Evolutionary conservation across 2,329 filamentous ascomycete species (phyloP).

Genomic region (Cryphonectria japonica): DNA sequence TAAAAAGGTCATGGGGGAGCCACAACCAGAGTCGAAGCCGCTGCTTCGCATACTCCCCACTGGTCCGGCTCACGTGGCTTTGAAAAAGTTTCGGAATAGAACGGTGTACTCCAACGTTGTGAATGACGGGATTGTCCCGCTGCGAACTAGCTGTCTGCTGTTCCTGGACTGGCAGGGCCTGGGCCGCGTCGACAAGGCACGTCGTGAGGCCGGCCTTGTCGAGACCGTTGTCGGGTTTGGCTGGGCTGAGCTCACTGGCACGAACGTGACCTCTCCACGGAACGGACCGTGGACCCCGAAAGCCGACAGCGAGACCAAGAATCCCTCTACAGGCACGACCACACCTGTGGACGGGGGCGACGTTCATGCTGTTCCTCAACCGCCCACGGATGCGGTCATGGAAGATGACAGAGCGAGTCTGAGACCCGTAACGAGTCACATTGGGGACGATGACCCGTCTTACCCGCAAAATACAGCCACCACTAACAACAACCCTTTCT

Average conservation of each 20-base stretch:
- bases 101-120: conserved; percentile 97
- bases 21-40: conserved; percentile 83
- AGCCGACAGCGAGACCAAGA: conserved; percentile 34
- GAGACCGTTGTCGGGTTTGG: conserved; percentile 93
- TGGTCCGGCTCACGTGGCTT: conserved; percentile 83
- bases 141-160: conserved; percentile 92
- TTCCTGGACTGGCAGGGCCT: conserved; percentile 97
- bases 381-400: conserved; percentile 64
- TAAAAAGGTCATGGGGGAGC: conserved; percentile 60
- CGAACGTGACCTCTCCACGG: conserved; percentile 58
- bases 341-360: conserved; percentile 42
- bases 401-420: conserved; percentile 69
- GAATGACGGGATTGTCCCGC: conserved; percentile 94
- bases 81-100: conserved; percentile 86
- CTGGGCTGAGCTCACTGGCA: conserved; percentile 85
- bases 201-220: conserved; percentile 87
- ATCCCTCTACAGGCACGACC: conserved; percentile 35
- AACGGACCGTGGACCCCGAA: conserved; percentile 48
- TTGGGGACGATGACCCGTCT: conserved; percentile 34
- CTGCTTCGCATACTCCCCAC: conserved; percentile 86
- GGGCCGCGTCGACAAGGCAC: conserved; percentile 90
- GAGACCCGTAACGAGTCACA: conserved; percentile 47
- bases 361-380: conserved; percentile 69
- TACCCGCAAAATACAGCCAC: conserved; percentile 38
- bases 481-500: conserved; percentile 55